Percentiles rank a stretch among this genome's conserved stretches.
Conservation (phyloP, 495 filamentous ascomycete genomes). For the Opeltia flavorubescens region DNA sequence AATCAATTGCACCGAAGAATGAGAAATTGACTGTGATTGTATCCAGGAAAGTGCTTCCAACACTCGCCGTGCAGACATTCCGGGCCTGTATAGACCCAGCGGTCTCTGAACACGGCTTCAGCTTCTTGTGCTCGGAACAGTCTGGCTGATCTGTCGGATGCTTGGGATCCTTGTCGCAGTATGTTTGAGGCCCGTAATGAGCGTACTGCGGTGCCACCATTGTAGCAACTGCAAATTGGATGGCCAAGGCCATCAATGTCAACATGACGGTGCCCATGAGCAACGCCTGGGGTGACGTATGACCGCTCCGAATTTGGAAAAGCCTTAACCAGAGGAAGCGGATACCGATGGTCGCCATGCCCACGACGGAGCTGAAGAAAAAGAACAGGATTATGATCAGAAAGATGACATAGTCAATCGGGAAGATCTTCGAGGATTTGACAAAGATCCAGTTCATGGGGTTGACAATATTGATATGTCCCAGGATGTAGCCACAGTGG, state of each 20-base stretch:
- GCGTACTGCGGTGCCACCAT: constrained; percentile 87
- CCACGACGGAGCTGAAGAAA: constrained; percentile 74
- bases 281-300: constrained; percentile 85
- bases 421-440: constrained; percentile 68
- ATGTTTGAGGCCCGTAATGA: constrained; percentile 87
- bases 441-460: constrained; percentile 88
- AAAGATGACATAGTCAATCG: constrained; percentile 84
- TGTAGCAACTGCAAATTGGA: constrained; percentile 87
- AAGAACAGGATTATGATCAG: constrained; percentile 68
- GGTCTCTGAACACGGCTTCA: constrained; percentile 70
- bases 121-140: constrained; percentile 55
- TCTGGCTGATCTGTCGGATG: constrained; percentile 52
- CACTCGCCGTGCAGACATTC: constrained; percentile 75
- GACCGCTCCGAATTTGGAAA: constrained; percentile 77
- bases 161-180: constrained; percentile 53
- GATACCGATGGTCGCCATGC: constrained; percentile 76
- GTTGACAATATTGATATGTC: constrained; percentile 82
- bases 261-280: constrained; percentile 82
- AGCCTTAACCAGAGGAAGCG: constrained; percentile 88
- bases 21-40: constrained; percentile 90
- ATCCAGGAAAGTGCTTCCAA: constrained; percentile 86
- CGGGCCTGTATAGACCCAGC: constrained; percentile 44
- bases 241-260: constrained; percentile 70
- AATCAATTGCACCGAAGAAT: constrained; percentile 82
- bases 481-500: constrained; percentile 88